These are phyloP conservation scores for Komagataella mondaviorum DNA, from an alignment of 805 yeast species.

Conservation along the genomic window DNA sequence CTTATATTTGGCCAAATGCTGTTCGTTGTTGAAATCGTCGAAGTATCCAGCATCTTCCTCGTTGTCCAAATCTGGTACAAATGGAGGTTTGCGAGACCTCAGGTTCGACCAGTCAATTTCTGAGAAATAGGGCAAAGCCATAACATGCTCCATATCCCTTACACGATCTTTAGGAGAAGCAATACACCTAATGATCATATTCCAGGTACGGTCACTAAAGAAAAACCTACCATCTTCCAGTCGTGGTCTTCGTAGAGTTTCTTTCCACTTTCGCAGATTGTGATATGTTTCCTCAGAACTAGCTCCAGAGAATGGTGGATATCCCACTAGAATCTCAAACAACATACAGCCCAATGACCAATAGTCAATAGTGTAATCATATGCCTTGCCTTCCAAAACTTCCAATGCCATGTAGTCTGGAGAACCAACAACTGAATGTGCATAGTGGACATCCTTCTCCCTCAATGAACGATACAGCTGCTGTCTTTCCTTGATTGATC, in stretches of 20 bases:
- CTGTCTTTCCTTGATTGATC: conserved; percentile 80
- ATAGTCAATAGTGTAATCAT: conserved; percentile 94
- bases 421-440: conserved; percentile 93
- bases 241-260: conserved; percentile 78
- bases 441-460: conserved; percentile 69
- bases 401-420: conserved; percentile 99
- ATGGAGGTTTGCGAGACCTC: conserved; percentile 74
- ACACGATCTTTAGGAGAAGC: conserved; percentile 68
- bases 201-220: conserved; percentile 96
- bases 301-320: conserved; percentile 93
- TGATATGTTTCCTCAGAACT: conserved; percentile 90
- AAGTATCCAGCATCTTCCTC: conserved; percentile 98
- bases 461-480: conserved; percentile 69
- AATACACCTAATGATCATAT: conserved; percentile 62
- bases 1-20: conserved; percentile 94
- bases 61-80: conserved; percentile 90
- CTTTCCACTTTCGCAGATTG: conserved; percentile 87
- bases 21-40: conserved; percentile 93
- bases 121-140: conserved; percentile 64
- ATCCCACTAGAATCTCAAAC: conserved; percentile 91
- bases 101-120: conserved; percentile 72
- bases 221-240: conserved; percentile 85
- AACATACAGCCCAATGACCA: conserved; percentile 98
- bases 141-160: conserved; percentile 70
- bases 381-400: conserved; percentile 84